Conservation (phyloP, 1,284 basidiomycete species). For the Ceratobasidium sp. region DNA sequence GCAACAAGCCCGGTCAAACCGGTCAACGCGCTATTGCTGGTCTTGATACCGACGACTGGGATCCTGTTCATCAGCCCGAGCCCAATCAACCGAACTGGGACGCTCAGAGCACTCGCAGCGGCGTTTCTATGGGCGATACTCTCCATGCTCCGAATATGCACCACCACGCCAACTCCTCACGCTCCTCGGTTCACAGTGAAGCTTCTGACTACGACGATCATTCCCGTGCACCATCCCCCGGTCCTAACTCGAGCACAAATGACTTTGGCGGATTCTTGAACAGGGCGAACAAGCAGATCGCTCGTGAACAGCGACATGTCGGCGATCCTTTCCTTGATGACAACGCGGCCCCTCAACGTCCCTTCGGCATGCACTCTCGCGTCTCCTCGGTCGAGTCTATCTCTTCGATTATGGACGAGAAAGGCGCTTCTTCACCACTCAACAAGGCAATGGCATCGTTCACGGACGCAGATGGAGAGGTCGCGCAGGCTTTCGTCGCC, state of each 20-base stretch:
- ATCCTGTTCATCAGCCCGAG: conserved; percentile 65
- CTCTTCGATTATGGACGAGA: conserved; percentile 89
- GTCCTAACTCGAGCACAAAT: conserved; percentile 56
- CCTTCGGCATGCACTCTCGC: conserved; percentile 85
- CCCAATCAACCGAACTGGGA: conserved; percentile 71
- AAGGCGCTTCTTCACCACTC: conserved; percentile 80
- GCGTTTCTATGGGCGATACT: conserved; percentile 52
- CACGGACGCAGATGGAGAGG: conserved; percentile 91
- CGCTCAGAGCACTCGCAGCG: conserved; percentile 48
- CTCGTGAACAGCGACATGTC: conserved; percentile 77
- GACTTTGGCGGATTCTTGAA: conserved; percentile 83
- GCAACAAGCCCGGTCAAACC: conserved; percentile 65
- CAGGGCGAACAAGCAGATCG: conserved; percentile 84
- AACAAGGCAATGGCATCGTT: conserved; percentile 96
- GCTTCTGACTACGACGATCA: conserved; percentile 66
- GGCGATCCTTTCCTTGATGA: conserved; percentile 88
- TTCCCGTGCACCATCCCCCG: conserved; percentile 53
- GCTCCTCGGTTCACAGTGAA: conserved; percentile 65
- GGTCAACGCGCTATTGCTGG: conserved; percentile 59
- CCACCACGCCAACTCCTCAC: conserved; percentile 54
- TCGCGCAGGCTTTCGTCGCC: conserved; percentile 88
- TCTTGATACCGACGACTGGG: conserved; percentile 68
- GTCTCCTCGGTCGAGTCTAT: conserved; percentile 89
- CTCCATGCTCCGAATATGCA: conserved; percentile 54
- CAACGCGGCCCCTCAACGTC: conserved; percentile 69